These are phyloP conservation scores for Coffea humblotiana DNA, from an alignment of 305 asterid species.

Conservation along the genomic window DNA sequence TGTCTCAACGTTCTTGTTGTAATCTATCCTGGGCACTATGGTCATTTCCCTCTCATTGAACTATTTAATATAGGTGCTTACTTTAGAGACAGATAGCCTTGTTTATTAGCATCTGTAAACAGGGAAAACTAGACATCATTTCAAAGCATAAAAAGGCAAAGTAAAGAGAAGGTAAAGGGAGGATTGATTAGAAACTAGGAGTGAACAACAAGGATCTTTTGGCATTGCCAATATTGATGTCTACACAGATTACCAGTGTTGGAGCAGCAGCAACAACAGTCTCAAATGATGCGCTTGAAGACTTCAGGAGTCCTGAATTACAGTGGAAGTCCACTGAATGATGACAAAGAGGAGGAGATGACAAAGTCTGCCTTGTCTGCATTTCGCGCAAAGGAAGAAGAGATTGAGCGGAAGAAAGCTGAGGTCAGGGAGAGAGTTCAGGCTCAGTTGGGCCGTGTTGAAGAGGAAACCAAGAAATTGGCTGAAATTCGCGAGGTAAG, in stretches of 20 bases:
- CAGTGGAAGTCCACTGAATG: slow-evolving; percentile 41
- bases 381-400: slow-evolving; percentile 73
- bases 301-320: slow-evolving; percentile 38
- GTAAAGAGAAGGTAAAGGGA: slow-evolving; percentile 18
- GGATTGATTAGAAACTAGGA: neutral
- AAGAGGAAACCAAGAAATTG: slow-evolving; percentile 68
- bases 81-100: slow-evolving; percentile 33
- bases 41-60: slow-evolving; percentile 18
- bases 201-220: neutral
- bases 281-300: slow-evolving; percentile 37
- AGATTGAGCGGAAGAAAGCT: slow-evolving; percentile 64
- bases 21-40: slow-evolving; percentile 16
- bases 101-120: slow-evolving; percentile 39
- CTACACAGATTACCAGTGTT: slow-evolving; percentile 35
- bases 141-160: slow-evolving; percentile 36
- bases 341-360: slow-evolving; percentile 66
- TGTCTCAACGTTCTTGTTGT: neutral
- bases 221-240: slow-evolving; percentile 28
- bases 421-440: slow-evolving; percentile 57
- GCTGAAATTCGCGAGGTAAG: slow-evolving; percentile 61
- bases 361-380: slow-evolving; percentile 59
- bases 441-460: slow-evolving; percentile 65
- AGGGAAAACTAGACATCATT: slow-evolving; percentile 43
- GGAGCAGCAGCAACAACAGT: slow-evolving; percentile 21
- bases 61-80: slow-evolving; percentile 25